These are phyloP conservation scores for Pseudogymnoascus sp. DNA, from an alignment of 2,329 filamentous ascomycete genomes.

Conservation along the genomic window DNA sequence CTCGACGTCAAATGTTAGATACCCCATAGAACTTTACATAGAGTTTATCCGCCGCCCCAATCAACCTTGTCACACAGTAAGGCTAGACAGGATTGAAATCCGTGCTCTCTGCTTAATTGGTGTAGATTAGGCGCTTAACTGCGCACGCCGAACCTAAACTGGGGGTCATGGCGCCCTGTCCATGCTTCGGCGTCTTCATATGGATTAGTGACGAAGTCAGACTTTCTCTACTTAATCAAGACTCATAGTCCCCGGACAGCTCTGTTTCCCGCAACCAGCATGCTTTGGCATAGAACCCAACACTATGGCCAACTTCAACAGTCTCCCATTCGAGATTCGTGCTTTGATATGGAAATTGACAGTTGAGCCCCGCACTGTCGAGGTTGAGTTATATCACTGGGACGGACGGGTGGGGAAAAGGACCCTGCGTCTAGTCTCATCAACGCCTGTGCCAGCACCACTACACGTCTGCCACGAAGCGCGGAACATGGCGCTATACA, in stretches of 20 bases:
- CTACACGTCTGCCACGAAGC: not conserved
- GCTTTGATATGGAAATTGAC: constrained; percentile 16
- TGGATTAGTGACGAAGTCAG: not conserved
- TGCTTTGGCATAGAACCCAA: not conserved
- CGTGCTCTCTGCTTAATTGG: not conserved
- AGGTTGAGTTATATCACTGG: too few relatives aligned
- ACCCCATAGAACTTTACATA: not conserved
- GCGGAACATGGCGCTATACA: not conserved
- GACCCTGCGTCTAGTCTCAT: not conserved
- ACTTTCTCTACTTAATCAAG: not conserved
- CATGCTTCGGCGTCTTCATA: not conserved
- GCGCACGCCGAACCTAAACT: not conserved
- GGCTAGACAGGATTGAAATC: not conserved
- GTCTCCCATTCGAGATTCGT: constrained; percentile 18
- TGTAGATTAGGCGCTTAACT: not conserved
- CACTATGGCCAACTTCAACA: constrained; percentile 5
- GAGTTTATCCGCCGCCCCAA: not conserved
- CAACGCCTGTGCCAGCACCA: not conserved
- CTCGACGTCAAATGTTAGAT: not conserved
- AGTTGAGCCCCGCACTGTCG: constrained; percentile 13
- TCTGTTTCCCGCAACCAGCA: not conserved
- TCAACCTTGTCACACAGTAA: not conserved
- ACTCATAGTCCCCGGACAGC: not conserved
- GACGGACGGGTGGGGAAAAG: too few relatives aligned
- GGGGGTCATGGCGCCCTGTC: not conserved